Evolutionary conservation across 371 early-diverging fungal species (phyloP), one percentile per base, ranked within the genome.

Genomic region (Lichtheimia hyalospora): DNA sequence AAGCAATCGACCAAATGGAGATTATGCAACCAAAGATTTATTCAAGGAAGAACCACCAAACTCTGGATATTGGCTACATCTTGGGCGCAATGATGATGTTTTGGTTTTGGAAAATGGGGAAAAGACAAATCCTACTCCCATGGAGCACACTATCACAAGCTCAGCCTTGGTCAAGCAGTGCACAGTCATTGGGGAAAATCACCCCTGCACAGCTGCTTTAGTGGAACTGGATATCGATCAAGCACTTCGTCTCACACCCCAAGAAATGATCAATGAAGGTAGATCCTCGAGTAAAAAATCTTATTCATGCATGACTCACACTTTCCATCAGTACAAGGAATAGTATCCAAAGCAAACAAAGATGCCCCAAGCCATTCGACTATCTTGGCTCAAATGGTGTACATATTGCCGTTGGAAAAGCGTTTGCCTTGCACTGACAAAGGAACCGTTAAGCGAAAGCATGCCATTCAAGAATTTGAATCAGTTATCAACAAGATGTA

Each of bases 51-150:
- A 50, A 3, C 18, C 60, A 8, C 34, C 39, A 0, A 43, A 15
- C n/a, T 43, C 63, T 8, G 65, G 60, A 3, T 63, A 53, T 3
- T 72, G 64, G 18, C 39, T 1, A 3, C 64, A 69, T 20, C 4
- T 57, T 6, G 69, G 77, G 8, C 63, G 77, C 21, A 58, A 54
- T 6, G 74, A 71, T 54, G 71, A 77, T 58, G 62, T 58, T 0
- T 18, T 73, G 6, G 43, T 68, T 16, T 68, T 71, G 72, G 61
- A 57, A 28, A 48, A 69, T 48, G 77, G 74, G 2, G 72, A 77
- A 59, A 77, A 77, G 59, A 66, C 70, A 0, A 70, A 69, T 27
- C 74, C 77, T 24, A 3, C 68, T 6, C 67, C 70, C 3, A 69
- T 77, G 59, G 76, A 76, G 51, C 46, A 10, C 0, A 51, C 50